phyloP scores from a whole-genome alignment of 441 rosid genomes.

The Jatropha multifida region DNA sequence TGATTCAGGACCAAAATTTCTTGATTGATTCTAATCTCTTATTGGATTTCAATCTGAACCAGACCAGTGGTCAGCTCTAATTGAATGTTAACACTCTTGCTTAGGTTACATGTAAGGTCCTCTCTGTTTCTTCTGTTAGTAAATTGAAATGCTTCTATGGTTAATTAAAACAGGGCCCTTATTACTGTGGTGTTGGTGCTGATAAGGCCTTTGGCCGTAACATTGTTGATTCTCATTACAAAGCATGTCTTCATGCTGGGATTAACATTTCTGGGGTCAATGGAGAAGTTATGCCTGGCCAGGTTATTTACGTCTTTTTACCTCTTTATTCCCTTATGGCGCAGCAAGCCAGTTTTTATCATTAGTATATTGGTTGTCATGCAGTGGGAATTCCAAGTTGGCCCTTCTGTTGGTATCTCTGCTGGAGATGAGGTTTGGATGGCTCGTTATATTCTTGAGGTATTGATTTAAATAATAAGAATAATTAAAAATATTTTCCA shows the following conservation, averaged over 20 bases:
- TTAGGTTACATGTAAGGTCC: neutral
- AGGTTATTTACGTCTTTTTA: conserved; percentile 30
- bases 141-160: neutral
- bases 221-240: conserved; percentile 73
- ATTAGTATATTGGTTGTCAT: neutral
- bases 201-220: conserved; percentile 78
- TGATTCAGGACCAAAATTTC: too few species aligned
- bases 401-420: conserved; percentile 74
- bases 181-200: conserved; percentile 79
- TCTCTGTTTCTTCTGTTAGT: neutral
- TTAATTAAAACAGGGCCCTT: conserved; percentile 53
- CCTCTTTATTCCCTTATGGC: neutral
- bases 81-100: too few species aligned
- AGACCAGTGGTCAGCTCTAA: too few species aligned
- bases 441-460: conserved; percentile 85
- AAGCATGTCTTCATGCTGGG: conserved; percentile 83
- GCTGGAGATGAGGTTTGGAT: conserved; percentile 82
- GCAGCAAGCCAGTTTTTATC: neutral
- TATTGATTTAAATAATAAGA: neutral
- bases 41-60: too few species aligned
- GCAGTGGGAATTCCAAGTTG: conserved; percentile 93
- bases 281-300: conserved; percentile 96
- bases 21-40: too few species aligned
- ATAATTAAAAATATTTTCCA: neutral
- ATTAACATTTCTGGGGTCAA: conserved; percentile 70